Conservation (phyloP, 2,329 filamentous ascomycete genomes). For the Epicoccum sorghinum region DNA sequence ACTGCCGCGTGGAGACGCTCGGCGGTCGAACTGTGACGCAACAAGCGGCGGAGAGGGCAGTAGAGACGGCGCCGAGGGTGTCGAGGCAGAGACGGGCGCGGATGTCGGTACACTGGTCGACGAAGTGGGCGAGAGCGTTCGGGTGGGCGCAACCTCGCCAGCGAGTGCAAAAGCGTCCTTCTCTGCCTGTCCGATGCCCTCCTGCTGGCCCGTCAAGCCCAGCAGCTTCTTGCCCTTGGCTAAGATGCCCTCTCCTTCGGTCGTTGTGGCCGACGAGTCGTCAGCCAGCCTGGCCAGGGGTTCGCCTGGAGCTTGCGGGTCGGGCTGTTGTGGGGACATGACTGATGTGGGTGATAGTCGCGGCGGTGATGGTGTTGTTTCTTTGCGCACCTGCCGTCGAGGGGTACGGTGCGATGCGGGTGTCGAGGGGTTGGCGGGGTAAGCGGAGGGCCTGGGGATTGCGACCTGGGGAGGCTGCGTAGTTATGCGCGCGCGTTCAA, state of each 20-base stretch:
- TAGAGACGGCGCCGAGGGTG: slow-evolving; percentile 24
- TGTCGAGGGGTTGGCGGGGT: not conserved
- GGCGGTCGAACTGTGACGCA: slow-evolving; percentile 35
- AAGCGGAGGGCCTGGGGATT: not conserved
- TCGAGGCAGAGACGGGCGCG: slow-evolving; percentile 9
- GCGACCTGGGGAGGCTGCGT: not conserved
- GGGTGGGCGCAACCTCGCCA: slow-evolving; percentile 14
- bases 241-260: slow-evolving; percentile 34
- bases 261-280: slow-evolving; percentile 2
- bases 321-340: slow-evolving; percentile 11
- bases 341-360: slow-evolving; percentile 1
- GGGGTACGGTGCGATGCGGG: not conserved
- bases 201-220: slow-evolving; percentile 46
- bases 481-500: slow-evolving; percentile 8
- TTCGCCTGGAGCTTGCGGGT: slow-evolving; percentile 4
- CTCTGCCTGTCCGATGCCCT: slow-evolving; percentile 24
- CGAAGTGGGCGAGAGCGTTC: slow-evolving; percentile 16
- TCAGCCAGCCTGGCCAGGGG: slow-evolving; percentile 10
- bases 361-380: not conserved
- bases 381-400: not conserved
- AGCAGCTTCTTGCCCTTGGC: slow-evolving; percentile 47
- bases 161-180: slow-evolving; percentile 16
- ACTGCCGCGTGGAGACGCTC: slow-evolving; percentile 44
- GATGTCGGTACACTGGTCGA: slow-evolving; percentile 16
- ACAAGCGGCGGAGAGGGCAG: slow-evolving; percentile 41